A percentile compares a stretch with the other conserved stretches of the same genome.
phyloP scores from a whole-genome alignment of 441 rosid species.

The Brassica hybrid region DNA sequence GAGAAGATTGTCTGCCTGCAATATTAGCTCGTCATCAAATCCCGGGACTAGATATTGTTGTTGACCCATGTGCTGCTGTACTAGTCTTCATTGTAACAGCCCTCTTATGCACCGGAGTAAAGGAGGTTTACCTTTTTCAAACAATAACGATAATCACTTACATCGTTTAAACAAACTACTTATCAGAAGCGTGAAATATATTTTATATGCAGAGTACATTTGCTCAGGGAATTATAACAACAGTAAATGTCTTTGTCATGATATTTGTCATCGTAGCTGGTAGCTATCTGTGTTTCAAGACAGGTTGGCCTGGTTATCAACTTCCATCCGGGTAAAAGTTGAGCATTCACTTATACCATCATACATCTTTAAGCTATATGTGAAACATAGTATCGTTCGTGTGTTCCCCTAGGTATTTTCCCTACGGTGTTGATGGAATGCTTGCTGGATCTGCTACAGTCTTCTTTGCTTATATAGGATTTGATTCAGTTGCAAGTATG shows the following conservation, averaged over 20 bases:
- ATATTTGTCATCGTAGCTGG: slow-evolving; percentile 81
- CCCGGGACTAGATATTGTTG: slow-evolving; percentile 72
- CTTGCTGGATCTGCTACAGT: slow-evolving; percentile 97
- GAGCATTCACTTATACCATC: slow-evolving; percentile 12
- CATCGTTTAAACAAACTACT: too few relatives aligned
- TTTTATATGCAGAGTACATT: slow-evolving; percentile 65
- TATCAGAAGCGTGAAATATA: slow-evolving; percentile 3
- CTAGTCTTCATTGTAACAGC: slow-evolving; percentile 81
- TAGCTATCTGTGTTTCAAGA: slow-evolving; percentile 76
- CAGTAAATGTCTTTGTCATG: slow-evolving; percentile 79
- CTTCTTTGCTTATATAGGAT: slow-evolving; percentile 89
- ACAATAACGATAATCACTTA: background rate
- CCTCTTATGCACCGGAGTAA: slow-evolving; percentile 86
- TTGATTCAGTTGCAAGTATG: slow-evolving; percentile 93
- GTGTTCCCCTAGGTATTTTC: slow-evolving; percentile 62
- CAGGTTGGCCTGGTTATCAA: slow-evolving; percentile 86
- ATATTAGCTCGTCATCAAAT: slow-evolving; percentile 78
- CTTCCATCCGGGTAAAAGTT: slow-evolving; percentile 81
- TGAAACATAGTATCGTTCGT: slow-evolving; percentile 10
- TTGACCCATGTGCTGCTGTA: slow-evolving; percentile 88
- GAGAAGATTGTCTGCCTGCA: slow-evolving; percentile 66
- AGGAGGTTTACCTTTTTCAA: slow-evolving; percentile 26
- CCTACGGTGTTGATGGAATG: slow-evolving; percentile 93
- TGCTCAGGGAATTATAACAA: slow-evolving; percentile 76
- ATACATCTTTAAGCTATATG: background rate